These are phyloP conservation scores for Spergularia marina DNA, from an alignment of 148 eudicot genomes.

Conservation along the genomic window DNA sequence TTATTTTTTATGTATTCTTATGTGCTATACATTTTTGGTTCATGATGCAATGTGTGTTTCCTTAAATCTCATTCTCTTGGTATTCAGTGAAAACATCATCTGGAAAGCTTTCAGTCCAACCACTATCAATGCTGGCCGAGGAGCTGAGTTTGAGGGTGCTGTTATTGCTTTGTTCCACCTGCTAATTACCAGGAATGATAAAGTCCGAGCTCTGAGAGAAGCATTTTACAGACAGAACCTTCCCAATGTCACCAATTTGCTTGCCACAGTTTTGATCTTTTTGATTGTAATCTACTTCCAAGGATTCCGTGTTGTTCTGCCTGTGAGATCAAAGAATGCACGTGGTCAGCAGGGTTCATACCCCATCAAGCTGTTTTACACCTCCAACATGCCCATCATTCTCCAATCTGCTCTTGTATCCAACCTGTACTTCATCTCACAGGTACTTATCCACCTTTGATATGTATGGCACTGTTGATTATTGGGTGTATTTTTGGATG, in stretches of 20 bases:
- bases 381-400: slow-evolving; percentile 94
- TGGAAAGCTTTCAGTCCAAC: slow-evolving; percentile 94
- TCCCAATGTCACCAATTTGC: slow-evolving; percentile 78
- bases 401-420: slow-evolving; percentile 89
- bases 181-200: slow-evolving; percentile 72
- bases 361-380: slow-evolving; percentile 87
- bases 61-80: slow-evolving; percentile 10
- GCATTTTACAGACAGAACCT: slow-evolving; percentile 89
- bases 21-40: not conserved
- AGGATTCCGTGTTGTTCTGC: slow-evolving; percentile 89
- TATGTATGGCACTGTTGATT: not conserved
- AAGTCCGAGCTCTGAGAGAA: slow-evolving; percentile 83
- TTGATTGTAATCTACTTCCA: slow-evolving; percentile 83
- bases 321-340: slow-evolving; percentile 84
- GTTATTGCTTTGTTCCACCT: slow-evolving; percentile 85
- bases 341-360: slow-evolving; percentile 91
- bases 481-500: not conserved
- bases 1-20: not conserved
- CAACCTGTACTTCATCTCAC: slow-evolving; percentile 87
- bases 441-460: slow-evolving; percentile 35
- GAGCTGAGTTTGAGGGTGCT: slow-evolving; percentile 89
- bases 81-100: slow-evolving; percentile 72
- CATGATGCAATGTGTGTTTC: not conserved
- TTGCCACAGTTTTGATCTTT: slow-evolving; percentile 76
- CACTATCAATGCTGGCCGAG: slow-evolving; percentile 81